phyloP scores from a whole-genome alignment of 441 rosid genomes.

The Eruca vesicaria region DNA sequence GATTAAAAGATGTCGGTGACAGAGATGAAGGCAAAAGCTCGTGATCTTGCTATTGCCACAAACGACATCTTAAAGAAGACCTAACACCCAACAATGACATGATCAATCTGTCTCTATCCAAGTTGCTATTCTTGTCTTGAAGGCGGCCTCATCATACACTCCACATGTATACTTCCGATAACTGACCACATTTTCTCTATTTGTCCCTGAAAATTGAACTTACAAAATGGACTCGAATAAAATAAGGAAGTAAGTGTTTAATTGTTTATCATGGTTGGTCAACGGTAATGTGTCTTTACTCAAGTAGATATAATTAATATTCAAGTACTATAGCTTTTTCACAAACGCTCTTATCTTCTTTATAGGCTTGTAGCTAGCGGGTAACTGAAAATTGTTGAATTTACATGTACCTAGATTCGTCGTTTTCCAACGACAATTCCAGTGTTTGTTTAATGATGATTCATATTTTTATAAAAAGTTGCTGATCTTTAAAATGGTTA shows the following conservation, averaged over 20 bases:
- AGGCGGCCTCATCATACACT: conserved; percentile 5
- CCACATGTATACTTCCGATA: conserved; percentile 26
- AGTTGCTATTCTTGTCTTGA: conserved; percentile 20
- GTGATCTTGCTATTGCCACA: conserved; percentile 23
- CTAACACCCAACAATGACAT: conserved; percentile 28
- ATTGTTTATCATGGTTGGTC: neutral
- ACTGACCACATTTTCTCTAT: neutral
- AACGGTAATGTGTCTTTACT: neutral
- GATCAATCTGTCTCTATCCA: conserved; percentile 15
- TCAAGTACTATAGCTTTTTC: neutral
- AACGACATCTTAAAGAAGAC: conserved; percentile 22
- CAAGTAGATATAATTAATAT: neutral
- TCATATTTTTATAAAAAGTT: too few species aligned
- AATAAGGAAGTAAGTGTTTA: neutral
- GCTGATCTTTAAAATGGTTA: neutral
- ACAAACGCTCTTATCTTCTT: neutral
- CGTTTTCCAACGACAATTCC: too few species aligned
- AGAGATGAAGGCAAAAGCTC: conserved; percentile 31
- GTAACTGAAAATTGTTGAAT: neutral
- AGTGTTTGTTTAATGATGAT: too few species aligned
- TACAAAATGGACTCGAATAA: neutral
- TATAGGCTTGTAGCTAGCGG: neutral
- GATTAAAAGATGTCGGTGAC: conserved; percentile 28
- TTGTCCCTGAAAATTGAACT: conserved; percentile 10
- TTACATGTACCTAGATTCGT: too few species aligned